phyloP scores from a whole-genome alignment of 2,329 filamentous ascomycete genomes.

The Epichloe sibirici region DNA sequence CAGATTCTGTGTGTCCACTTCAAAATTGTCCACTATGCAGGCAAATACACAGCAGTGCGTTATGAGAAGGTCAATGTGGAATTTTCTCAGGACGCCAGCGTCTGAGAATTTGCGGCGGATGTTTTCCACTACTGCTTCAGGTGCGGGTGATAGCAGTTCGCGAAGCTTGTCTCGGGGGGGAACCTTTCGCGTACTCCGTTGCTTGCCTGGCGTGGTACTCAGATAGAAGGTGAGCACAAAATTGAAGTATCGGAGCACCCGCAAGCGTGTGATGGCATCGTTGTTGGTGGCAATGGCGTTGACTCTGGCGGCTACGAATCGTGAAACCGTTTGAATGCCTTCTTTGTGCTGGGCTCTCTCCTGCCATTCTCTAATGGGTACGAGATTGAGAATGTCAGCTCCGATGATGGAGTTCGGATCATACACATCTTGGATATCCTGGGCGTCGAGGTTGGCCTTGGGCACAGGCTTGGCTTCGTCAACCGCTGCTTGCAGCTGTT shows the following conservation, averaged over 20 bases:
- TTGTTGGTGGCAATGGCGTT: constrained; percentile 40
- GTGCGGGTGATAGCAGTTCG: constrained; percentile 42
- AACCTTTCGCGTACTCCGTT: constrained; percentile 36
- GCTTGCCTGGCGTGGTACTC: constrained; percentile 31
- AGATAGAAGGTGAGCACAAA: constrained; percentile 44
- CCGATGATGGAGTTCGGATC: constrained; percentile 54
- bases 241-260: constrained; percentile 47
- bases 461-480: constrained; percentile 64
- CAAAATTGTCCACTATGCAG: constrained; percentile 60
- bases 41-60: constrained; percentile 63
- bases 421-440: constrained; percentile 62
- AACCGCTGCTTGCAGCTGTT: constrained; percentile 51
- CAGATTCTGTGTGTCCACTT: constrained; percentile 57
- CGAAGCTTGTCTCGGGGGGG: constrained; percentile 51
- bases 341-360: constrained; percentile 49
- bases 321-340: constrained; percentile 43
- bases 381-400: constrained; percentile 49
- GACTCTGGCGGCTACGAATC: constrained; percentile 54
- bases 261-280: constrained; percentile 39
- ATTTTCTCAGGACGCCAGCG: constrained; percentile 52
- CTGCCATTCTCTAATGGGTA: constrained; percentile 65
- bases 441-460: constrained; percentile 52
- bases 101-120: constrained; percentile 60
- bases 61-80: constrained; percentile 57
- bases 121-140: constrained; percentile 50